These are phyloP conservation scores for Sphagnum fallax DNA, from an alignment of 228 moss, liverwort and hornwort species.

Conservation along the genomic window DNA sequence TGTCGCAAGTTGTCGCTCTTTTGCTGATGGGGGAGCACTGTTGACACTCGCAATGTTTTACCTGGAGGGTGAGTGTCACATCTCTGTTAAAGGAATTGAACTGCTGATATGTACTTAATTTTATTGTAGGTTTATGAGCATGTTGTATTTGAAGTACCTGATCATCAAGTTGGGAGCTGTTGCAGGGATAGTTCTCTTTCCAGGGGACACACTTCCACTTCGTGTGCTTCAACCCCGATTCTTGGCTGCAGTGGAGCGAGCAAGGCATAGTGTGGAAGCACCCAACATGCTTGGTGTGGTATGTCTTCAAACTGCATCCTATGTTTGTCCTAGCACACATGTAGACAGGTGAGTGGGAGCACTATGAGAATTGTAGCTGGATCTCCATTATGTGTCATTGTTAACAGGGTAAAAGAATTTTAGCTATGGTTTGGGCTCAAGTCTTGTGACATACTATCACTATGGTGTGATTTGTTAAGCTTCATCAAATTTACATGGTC, in stretches of 20 bases:
- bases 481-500: too few relatives aligned
- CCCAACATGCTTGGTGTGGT: constrained; percentile 80
- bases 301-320: neutral
- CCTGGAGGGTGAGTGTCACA: constrained; percentile 62
- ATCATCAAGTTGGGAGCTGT: too few relatives aligned
- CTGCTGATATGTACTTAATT: too few relatives aligned
- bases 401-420: too few relatives aligned
- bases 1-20: constrained; percentile 51
- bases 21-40: constrained; percentile 71
- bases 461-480: too few relatives aligned
- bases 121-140: too few relatives aligned
- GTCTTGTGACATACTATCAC: too few relatives aligned
- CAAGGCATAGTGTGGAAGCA: constrained; percentile 77
- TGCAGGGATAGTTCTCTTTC: constrained; percentile 85
- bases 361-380: neutral
- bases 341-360: too few relatives aligned
- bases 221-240: constrained; percentile 87
- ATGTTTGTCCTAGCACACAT: too few relatives aligned
- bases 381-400: neutral
- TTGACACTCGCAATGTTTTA: constrained; percentile 97
- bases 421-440: neutral
- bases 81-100: neutral
- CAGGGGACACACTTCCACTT: constrained; percentile 80
- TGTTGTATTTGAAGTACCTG: too few relatives aligned
- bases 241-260: constrained; percentile 86